These are phyloP conservation scores for Bremia lactucae DNA, from an alignment of 352 stramenopile genomes.

Conservation along the genomic window DNA sequence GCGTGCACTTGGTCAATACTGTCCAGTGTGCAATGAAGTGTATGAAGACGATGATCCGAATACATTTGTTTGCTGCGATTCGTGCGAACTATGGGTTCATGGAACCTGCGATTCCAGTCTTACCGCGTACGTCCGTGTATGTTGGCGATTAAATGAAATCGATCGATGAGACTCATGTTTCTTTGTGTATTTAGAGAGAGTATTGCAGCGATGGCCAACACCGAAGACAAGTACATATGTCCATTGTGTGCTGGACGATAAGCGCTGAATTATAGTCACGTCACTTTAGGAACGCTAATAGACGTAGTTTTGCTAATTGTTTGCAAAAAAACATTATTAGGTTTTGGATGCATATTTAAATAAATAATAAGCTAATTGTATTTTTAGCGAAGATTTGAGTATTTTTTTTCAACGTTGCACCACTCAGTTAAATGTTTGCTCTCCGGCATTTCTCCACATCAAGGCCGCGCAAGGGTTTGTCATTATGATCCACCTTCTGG, in stretches of 20 bases:
- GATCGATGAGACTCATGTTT: conserved; percentile 5
- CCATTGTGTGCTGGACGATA: conserved; percentile 58
- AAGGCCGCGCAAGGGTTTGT: conserved; percentile 29
- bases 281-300: no score
- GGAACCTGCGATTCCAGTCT: conserved; percentile 57
- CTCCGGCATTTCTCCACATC: conserved; percentile 33
- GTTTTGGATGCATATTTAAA: no score
- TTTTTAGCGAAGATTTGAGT: no score
- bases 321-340: no score
- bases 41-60: conserved; percentile 82
- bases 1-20: conserved; percentile 74
- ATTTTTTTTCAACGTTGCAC: no score
- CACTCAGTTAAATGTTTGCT: conserved; percentile 32
- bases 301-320: no score
- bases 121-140: conserved; percentile 36
- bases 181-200: conserved; percentile 19
- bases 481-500: not conserved
- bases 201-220: conserved; percentile 49
- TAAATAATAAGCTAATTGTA: no score
- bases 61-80: conserved; percentile 83
- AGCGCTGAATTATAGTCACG: conserved; percentile 10
- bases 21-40: conserved; percentile 71
- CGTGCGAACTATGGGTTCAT: conserved; percentile 84
- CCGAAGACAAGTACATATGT: conserved; percentile 81
- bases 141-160: not conserved